phyloP scores from a whole-genome alignment of 495 filamentous ascomycete species.

The Cercophora scortea region DNA sequence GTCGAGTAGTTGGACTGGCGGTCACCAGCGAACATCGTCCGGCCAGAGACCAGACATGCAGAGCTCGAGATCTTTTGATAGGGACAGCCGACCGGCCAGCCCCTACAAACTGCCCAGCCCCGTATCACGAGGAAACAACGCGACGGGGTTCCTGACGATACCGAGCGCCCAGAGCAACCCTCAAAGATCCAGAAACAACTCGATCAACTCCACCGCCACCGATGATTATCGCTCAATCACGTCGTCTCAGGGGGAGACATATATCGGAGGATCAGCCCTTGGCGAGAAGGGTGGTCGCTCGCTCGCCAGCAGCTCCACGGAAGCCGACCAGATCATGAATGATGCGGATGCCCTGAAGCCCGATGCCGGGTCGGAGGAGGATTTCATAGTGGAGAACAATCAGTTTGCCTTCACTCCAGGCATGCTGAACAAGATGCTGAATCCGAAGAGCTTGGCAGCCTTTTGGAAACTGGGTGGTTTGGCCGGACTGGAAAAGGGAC shows the following conservation, averaged over 20 bases:
- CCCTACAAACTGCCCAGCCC: conserved; percentile 84
- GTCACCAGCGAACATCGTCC: conserved; percentile 30
- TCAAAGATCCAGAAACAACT: conserved; percentile 39
- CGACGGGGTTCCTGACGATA: conserved; percentile 37
- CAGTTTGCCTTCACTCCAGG: conserved; percentile 66
- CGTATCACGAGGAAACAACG: conserved; percentile 16
- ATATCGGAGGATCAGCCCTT: conserved; percentile 25
- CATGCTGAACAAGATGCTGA: conserved; percentile 64
- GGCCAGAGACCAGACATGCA: conserved; percentile 48
- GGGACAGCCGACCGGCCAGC: conserved; percentile 75
- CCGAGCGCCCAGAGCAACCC: conserved; percentile 24
- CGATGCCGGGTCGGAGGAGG: conserved; percentile 54
- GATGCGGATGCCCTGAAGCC: conserved; percentile 52
- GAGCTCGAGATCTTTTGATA: conserved; percentile 60
- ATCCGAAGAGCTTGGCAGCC: conserved; percentile 66
- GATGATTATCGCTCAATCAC: conserved; percentile 39
- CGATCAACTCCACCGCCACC: conserved; percentile 41
- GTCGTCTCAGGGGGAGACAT: conserved; percentile 36
- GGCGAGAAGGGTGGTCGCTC: conserved; percentile 30
- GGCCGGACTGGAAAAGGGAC: conserved; percentile 56
- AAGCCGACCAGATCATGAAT: conserved; percentile 43
- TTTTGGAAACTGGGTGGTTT: conserved; percentile 64
- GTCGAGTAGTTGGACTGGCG: conserved; percentile 35
- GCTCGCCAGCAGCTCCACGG: conserved; percentile 17
- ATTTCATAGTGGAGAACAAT: conserved; percentile 59